These are phyloP conservation scores for Leccinum rimulosum DNA, from an alignment of 768 basidiomycete species.

Conservation along the genomic window DNA sequence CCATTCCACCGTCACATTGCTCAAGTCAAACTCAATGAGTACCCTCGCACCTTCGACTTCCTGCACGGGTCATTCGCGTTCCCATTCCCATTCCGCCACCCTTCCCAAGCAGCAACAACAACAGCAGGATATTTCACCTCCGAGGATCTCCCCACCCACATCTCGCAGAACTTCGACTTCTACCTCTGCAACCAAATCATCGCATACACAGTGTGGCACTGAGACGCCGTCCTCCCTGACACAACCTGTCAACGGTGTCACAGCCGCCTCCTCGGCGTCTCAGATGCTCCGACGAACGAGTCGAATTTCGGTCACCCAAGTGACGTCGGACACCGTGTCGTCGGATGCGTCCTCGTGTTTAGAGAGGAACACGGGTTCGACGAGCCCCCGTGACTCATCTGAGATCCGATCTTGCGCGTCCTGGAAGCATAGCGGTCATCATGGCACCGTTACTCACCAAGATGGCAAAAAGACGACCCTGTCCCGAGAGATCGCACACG, in stretches of 20 bases:
- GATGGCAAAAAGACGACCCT: conserved; percentile 6
- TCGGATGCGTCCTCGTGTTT: conserved; percentile 2
- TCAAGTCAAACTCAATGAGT: conserved; percentile 25
- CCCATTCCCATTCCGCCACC: conserved; percentile 13
- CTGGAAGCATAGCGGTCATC: conserved; percentile 13
- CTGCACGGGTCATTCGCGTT: conserved; percentile 22
- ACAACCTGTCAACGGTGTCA: conserved; percentile 7
- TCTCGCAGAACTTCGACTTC: conserved; percentile 14
- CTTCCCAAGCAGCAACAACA: neutral
- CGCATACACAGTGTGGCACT: neutral
- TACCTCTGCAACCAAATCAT: conserved; percentile 5
- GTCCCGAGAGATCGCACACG: conserved; percentile 11
- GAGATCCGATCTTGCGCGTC: conserved; percentile 20
- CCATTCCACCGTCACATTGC: conserved; percentile 24
- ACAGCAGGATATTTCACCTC: conserved; percentile 5
- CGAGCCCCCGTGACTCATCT: conserved; percentile 10
- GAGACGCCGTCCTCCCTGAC: conserved; percentile 13
- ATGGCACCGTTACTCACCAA: conserved; percentile 12
- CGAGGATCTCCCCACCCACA: conserved; percentile 17
- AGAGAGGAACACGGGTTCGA: conserved; percentile 7
- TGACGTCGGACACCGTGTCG: conserved; percentile 3
- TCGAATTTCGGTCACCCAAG: conserved; percentile 12
- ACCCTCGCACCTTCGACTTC: conserved; percentile 29
- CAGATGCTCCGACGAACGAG: conserved; percentile 27
- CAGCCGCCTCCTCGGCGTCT: conserved; percentile 3